Base-by-base conservation (phyloP, 78 protist genomes). In the Polysphondylium violaceum region DNA sequence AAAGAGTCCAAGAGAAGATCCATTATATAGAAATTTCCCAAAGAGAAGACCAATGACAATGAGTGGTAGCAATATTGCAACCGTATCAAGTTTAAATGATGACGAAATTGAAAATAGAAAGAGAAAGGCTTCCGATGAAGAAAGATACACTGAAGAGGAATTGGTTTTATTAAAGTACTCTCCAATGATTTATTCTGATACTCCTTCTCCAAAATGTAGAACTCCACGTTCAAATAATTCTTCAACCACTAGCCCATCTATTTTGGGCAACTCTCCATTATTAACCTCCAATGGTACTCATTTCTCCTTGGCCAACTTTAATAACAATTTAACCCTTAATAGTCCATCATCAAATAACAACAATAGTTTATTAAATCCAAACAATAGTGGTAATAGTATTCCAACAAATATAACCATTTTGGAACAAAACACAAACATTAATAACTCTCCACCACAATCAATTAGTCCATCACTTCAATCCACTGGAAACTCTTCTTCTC, bases 171-270 rank as follows among this genome's bases (percentile, higher is more conserved):
- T 83, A n/a, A 83, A 83, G 61, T 83, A 83, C 25, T 41, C 63
- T 16, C 91, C 91, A 41, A 83, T 83, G 91, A 83, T 83, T 0
- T 83, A 55, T 50, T 60, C 81, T 3, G 91, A 83, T 56, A 83
- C 79, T 1, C 91, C 91, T 11, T 83, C 91, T 19, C 91, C 91
- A 50, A 83, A 83, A 44, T 83, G 91, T 56, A 35, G 91, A 55
- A 83, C 91, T 2, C 91, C 91, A 67, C 21, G 91, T 29, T 50
- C 78, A 11, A 83, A 83, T 41, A 64, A 59, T 19, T 65, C 73
- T 23, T 33, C 40, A 4, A 78, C 76, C 4, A 79, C 91, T 1
- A 83, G 81, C 44, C 77, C 81, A 27, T 58, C 91, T 0, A 69
- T 69, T 3, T n/a, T 63, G 19, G 91, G 91, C 6, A 69, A 56